Evolutionary conservation across 768 basidiomycete genomes (phyloP).

Genomic region (Lyophyllum semitale): DNA sequence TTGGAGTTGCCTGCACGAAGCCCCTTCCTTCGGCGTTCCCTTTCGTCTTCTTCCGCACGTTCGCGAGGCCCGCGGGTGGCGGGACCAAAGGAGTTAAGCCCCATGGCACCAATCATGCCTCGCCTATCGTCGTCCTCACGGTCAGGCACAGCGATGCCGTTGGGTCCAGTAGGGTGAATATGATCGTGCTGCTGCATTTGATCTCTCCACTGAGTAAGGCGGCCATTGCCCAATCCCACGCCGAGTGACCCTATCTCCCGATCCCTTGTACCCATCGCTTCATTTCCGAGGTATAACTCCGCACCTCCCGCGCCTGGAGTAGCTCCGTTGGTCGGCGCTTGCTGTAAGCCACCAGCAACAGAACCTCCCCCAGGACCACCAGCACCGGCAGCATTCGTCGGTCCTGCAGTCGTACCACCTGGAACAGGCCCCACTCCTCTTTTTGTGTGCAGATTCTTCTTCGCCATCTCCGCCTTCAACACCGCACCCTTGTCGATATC

Average conservation of each 20-base stretch:
- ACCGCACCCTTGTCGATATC: constrained; percentile 93
- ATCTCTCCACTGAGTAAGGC: constrained; percentile 42
- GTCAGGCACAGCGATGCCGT: constrained; percentile 18
- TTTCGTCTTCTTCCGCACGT: constrained; percentile 62
- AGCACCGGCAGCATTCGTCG: constrained; percentile 19
- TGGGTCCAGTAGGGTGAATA: constrained; percentile 3
- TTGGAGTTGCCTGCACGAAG: constrained; percentile 42
- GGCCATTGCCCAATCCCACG: constrained; percentile 42
- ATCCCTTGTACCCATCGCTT: constrained; percentile 43
- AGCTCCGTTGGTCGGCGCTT: constrained; percentile 22
- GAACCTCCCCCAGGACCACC: constrained; percentile 23
- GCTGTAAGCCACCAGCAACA: constrained; percentile 17
- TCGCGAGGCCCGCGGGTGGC: constrained; percentile 58
- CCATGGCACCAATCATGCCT: constrained; percentile 39
- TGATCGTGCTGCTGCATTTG: constrained; percentile 22
- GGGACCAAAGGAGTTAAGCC: constrained; percentile 30
- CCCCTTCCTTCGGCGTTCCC: constrained; percentile 51
- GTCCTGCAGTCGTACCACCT: constrained; percentile 21
- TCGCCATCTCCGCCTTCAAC: constrained; percentile 98
- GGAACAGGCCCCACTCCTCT: constrained; percentile 76
- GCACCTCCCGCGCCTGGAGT: constrained; percentile 26
- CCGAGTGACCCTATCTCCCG: constrained; percentile 47
- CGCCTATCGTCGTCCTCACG: constrained; percentile 52
- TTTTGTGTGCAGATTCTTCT: constrained; percentile 98
- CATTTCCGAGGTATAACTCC: constrained; percentile 21